phyloP scores from a whole-genome alignment of 768 basidiomycete genomes.

The Pleurotus pulmonarius region DNA sequence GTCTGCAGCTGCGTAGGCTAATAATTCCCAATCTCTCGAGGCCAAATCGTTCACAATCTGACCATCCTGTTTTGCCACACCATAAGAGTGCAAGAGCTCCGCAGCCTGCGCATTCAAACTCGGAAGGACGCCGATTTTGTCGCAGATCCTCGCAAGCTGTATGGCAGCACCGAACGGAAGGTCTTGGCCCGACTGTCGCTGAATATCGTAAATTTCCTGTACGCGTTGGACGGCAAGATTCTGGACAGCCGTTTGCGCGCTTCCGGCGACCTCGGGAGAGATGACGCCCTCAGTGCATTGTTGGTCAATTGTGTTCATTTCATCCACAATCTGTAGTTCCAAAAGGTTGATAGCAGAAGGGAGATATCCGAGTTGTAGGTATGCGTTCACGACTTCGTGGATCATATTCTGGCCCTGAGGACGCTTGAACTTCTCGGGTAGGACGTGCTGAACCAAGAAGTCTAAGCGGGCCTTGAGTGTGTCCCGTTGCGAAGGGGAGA shows the following conservation, averaged over 20 bases:
- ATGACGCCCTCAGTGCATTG: neutral
- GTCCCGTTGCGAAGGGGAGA: neutral
- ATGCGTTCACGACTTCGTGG: neutral
- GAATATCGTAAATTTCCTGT: neutral
- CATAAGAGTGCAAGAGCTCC: conserved; percentile 43
- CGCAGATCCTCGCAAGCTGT: conserved; percentile 30
- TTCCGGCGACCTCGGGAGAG: neutral
- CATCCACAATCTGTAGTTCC: neutral
- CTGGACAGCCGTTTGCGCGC: neutral
- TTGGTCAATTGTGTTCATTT: neutral
- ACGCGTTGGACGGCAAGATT: neutral
- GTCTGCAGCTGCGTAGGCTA: conserved; percentile 39
- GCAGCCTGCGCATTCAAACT: conserved; percentile 27
- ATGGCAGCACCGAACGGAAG: conserved; percentile 26
- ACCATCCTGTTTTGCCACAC: conserved; percentile 22
- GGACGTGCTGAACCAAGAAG: neutral
- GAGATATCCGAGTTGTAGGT: neutral
- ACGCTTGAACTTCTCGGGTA: neutral
- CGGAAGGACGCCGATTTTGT: conserved; percentile 27
- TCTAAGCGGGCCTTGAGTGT: conserved; percentile 7
- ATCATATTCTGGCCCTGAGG: neutral
- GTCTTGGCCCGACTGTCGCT: neutral
- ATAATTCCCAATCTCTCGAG: conserved; percentile 39
- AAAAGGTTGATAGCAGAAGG: neutral
- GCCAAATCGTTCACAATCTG: conserved; percentile 27